Evolutionary conservation across 371 early-diverging fungal genomes (phyloP).

Genomic region (Mortierella sp.): DNA sequence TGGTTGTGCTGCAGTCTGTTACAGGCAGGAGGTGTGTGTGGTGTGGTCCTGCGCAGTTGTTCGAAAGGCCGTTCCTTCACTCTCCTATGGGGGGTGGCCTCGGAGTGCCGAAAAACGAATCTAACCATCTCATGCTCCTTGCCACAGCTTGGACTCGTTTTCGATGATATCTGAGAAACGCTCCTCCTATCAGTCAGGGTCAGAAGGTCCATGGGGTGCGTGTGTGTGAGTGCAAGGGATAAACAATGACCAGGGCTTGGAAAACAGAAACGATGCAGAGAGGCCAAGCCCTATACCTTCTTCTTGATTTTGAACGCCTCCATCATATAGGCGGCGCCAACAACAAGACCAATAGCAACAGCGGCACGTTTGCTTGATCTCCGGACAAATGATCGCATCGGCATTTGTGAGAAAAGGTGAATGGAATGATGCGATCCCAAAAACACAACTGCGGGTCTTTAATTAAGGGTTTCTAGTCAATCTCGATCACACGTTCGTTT

Average conservation of each 20-base stretch:
- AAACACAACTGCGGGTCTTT: too few relatives aligned
- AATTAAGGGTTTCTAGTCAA: constrained; percentile 18
- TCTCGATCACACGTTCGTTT: constrained; percentile 25
- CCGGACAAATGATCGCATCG: constrained; percentile 49
- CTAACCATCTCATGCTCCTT: constrained; percentile 48
- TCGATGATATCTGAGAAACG: constrained; percentile 46
- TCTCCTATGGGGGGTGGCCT: too few relatives aligned
- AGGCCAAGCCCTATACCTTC: too few relatives aligned
- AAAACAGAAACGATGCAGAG: too few relatives aligned
- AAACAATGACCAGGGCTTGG: too few relatives aligned
- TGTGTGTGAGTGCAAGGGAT: too few relatives aligned
- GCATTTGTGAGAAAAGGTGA: neutral
- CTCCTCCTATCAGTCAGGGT: constrained; percentile 48
- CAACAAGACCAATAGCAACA: constrained; percentile 34
- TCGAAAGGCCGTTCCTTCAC: too few relatives aligned
- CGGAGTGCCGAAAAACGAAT: too few relatives aligned
- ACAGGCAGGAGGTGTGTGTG: too few relatives aligned
- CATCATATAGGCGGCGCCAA: constrained; percentile 40
- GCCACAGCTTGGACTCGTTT: constrained; percentile 48
- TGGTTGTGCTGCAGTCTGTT: too few relatives aligned
- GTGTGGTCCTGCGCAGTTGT: too few relatives aligned
- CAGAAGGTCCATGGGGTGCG: too few relatives aligned
- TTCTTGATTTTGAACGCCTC: constrained; percentile 54
- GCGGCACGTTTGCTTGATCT: constrained; percentile 48
- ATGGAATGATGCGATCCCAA: neutral